Percentiles rank a stretch among this genome's conserved stretches.
Conservation (phyloP, 495 filamentous ascomycete species). For the Bacidia gigantensis region DNA sequence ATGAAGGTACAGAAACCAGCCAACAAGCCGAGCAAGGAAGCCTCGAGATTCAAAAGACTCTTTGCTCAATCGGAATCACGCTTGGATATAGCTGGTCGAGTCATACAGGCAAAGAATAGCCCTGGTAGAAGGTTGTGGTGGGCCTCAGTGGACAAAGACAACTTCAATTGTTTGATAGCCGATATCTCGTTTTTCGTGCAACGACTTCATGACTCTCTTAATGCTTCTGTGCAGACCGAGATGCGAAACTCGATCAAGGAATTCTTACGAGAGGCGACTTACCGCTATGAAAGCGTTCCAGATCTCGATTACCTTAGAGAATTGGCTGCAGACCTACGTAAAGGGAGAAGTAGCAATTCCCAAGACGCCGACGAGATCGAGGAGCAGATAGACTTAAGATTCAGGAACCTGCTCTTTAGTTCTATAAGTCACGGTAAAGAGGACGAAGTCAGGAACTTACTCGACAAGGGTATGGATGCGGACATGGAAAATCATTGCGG, state of each 20-base stretch:
- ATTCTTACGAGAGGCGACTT: slow-evolving; percentile 3
- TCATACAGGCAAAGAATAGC: slow-evolving; percentile 16
- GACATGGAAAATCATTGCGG: neutral
- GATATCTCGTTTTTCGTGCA: slow-evolving; percentile 14
- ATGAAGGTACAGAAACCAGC: neutral
- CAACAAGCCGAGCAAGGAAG: neutral
- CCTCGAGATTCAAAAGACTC: slow-evolving; percentile 10
- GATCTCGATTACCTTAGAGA: slow-evolving; percentile 10
- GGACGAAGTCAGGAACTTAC: neutral
- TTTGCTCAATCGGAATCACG: slow-evolving; percentile 9
- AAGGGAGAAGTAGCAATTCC: neutral
- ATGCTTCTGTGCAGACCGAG: slow-evolving; percentile 8
- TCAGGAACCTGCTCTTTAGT: slow-evolving; percentile 7
- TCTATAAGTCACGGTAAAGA: slow-evolving; percentile 1
- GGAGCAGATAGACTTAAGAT: slow-evolving; percentile 3
- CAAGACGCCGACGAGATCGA: slow-evolving; percentile 2
- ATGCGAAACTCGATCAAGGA: slow-evolving; percentile 3
- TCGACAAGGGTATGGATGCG: slow-evolving; percentile 6
- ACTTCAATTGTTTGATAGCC: slow-evolving; percentile 15
- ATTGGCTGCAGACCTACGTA: neutral
- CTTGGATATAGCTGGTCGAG: slow-evolving; percentile 13
- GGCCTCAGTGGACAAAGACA: slow-evolving; percentile 19
- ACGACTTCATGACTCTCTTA: slow-evolving; percentile 11
- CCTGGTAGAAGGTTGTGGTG: slow-evolving; percentile 18
- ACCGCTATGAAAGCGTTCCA: slow-evolving; percentile 5